Base-by-base conservation (phyloP, 768 basidiomycete genomes). In the Mycena rebaudengoi region DNA sequence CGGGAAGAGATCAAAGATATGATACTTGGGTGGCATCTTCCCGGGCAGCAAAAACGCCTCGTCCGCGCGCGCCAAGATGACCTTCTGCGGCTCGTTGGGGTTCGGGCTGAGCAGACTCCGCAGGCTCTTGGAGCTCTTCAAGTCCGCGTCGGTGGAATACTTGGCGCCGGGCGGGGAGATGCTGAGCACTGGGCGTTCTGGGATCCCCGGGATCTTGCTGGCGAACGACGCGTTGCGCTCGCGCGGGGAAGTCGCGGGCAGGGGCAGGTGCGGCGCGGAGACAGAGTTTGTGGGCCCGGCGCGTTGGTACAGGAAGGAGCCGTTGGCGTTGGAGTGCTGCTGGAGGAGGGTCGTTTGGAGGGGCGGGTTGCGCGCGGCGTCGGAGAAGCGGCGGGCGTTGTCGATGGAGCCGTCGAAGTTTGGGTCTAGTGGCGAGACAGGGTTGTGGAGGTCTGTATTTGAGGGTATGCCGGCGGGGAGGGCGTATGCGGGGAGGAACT, bases 401-500 rank as follows among this genome's bases (percentile, higher is more conserved):
- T 64, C 65, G 33, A 49, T 56, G 21, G 57, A 62, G 10, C 45
- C 55, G 28, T 35, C 40, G 26, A n/a, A n/a, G n/a, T n/a, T n/a
- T 65, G 43, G 51, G 20, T 33, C 29, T 29, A 40, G 29, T 57
- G 44, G 11, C 50, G 55, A n/a, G n/a, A n/a, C n/a, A n/a, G n/a
- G n/a, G 40, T 49, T 51, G 21, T 48, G 49, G 30, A 72, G 40
- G 63, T 83, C 79, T 18, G 75, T 57, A 33, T 62, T 63, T 29
- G 80, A 81, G 33, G 78, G 85, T 55, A 85, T 75, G 30, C 85
- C 85, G 2, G 83, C 70, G 1, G 88, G 87, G 5, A 89, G 74
- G 1, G 83, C 82, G 66, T 89, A 90, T 12, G 85, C 78, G 4
- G 91, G 90, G n/a, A 92, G 82, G 72, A 87, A 90, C 71, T 90